phyloP scores from a whole-genome alignment of 2,329 filamentous ascomycete species.

The Xylariaceae sp. region DNA sequence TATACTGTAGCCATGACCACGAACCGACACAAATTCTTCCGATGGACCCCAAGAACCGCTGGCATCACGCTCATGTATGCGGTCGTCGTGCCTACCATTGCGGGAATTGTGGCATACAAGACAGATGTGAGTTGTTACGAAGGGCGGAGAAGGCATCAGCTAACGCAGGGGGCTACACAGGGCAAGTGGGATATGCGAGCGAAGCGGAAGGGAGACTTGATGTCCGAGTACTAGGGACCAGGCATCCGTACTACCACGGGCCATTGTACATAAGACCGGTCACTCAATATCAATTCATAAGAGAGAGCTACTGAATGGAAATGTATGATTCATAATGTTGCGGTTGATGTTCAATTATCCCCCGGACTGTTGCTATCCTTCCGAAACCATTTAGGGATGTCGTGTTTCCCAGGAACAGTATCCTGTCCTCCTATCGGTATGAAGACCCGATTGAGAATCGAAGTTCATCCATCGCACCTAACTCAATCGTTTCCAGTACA shows the following conservation, averaged over 20 bases:
- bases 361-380: too few species aligned
- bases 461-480: too few species aligned
- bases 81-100: slow-evolving; percentile 63
- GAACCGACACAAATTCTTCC: slow-evolving; percentile 91
- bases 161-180: slow-evolving; percentile 40
- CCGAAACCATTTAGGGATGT: too few species aligned
- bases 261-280: slow-evolving; percentile 38
- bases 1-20: slow-evolving; percentile 68
- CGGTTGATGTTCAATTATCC: too few species aligned
- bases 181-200: slow-evolving; percentile 81
- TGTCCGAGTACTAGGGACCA: slow-evolving; percentile 64
- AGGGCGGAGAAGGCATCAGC: not conserved
- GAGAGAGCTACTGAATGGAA: not conserved
- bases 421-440: too few species aligned
- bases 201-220: slow-evolving; percentile 83
- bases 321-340: too few species aligned
- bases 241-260: slow-evolving; percentile 4
- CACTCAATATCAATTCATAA: slow-evolving; percentile 23
- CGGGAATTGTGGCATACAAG: slow-evolving; percentile 70
- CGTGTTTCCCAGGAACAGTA: too few species aligned
- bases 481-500: too few species aligned
- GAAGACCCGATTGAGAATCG: too few species aligned
- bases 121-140: slow-evolving; percentile 68
- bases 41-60: slow-evolving; percentile 83
- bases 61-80: slow-evolving; percentile 76